Evolutionary conservation across 768 basidiomycete genomes (phyloP).

Genomic region (Leccinum subgranulosum): DNA sequence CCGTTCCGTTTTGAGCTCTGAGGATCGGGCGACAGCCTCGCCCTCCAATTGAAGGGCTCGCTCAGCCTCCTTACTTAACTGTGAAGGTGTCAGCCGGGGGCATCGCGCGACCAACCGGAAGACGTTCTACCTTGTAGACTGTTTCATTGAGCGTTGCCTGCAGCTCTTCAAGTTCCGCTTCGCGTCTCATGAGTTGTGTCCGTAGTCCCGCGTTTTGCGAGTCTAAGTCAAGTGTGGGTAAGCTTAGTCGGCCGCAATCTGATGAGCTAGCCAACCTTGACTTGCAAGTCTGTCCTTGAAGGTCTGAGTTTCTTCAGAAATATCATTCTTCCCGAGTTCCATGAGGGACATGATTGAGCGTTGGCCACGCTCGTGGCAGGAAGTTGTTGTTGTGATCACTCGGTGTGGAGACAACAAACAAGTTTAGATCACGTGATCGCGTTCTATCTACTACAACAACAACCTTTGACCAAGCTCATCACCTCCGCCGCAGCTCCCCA

Average conservation of each 20-base stretch:
- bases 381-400: constrained; percentile 7
- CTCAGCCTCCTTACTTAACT: constrained; percentile 58
- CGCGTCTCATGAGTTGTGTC: constrained; percentile 34
- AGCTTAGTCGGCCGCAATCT: background rate
- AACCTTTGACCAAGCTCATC: constrained; percentile 22
- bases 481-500: constrained; percentile 45
- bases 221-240: constrained; percentile 25
- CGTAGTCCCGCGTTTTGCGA: constrained; percentile 34
- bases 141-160: constrained; percentile 34
- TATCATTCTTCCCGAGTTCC: constrained; percentile 38
- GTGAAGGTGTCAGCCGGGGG: constrained; percentile 6
- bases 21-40: constrained; percentile 45
- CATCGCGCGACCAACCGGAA: background rate
- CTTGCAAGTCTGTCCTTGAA: constrained; percentile 36
- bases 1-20: constrained; percentile 56
- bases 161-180: constrained; percentile 35
- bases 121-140: constrained; percentile 32
- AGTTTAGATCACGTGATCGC: constrained; percentile 33
- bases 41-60: constrained; percentile 55
- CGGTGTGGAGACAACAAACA: constrained; percentile 19
- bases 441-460: constrained; percentile 4
- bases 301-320: constrained; percentile 36
- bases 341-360: constrained; percentile 33
- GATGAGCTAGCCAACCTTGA: constrained; percentile 30
- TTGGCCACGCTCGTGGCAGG: constrained; percentile 10